Conservation (phyloP, 202 grass and related monocot species). For the Brachypodium distachyon region DNA sequence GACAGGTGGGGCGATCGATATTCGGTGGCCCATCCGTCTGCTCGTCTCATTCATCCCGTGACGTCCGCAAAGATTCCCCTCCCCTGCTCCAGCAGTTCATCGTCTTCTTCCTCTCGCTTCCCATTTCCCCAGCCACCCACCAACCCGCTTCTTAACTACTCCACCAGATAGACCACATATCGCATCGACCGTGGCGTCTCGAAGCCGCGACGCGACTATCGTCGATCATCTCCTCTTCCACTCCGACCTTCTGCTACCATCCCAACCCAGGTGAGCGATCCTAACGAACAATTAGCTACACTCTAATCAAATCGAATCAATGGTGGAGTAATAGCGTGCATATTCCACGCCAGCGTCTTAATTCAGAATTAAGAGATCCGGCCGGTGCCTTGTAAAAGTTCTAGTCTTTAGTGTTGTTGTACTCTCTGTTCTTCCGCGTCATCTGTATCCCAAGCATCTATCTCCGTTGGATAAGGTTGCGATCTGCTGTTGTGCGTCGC, state of each 20-base stretch:
- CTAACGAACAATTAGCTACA: not conserved
- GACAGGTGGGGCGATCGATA: too few relatives aligned
- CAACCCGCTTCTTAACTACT: not conserved
- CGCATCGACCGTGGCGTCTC: not conserved
- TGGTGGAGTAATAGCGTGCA: too few relatives aligned
- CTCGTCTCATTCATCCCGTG: not conserved
- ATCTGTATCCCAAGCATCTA: too few relatives aligned
- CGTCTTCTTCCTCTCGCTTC: not conserved
- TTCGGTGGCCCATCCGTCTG: not conserved
- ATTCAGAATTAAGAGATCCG: too few relatives aligned
- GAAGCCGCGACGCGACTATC: not conserved
- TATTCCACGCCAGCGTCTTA: too few relatives aligned
- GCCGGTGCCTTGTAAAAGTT: too few relatives aligned
- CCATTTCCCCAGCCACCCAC: not conserved
- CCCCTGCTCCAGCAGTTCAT: not conserved
- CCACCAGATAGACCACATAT: not conserved
- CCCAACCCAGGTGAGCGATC: not conserved
- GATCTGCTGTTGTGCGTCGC: not conserved
- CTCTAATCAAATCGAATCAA: too few relatives aligned
- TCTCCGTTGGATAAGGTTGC: too few relatives aligned
- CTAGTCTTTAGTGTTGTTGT: too few relatives aligned
- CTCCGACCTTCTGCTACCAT: not conserved
- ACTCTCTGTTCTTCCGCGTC: too few relatives aligned
- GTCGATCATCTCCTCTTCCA: not conserved
- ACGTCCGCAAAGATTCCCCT: conserved; percentile 18